Base-by-base conservation (phyloP, 139 green algal species). In the Pycnococcus provasolii region DNA sequence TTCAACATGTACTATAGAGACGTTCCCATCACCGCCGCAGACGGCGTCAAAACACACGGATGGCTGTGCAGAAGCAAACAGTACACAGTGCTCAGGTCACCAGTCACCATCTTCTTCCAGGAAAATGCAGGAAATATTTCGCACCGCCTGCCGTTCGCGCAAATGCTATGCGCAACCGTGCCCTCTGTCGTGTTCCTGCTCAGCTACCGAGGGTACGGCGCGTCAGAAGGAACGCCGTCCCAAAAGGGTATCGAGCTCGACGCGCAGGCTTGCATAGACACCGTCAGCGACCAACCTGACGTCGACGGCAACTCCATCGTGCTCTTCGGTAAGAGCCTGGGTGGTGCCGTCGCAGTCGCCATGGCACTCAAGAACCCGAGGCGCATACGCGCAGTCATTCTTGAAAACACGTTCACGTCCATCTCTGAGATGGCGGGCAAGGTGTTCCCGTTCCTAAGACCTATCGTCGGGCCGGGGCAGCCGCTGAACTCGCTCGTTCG, bases 401-500 rank as follows among this genome's bases (percentile, higher is more conserved):
- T 81, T 43, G 75, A 81, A 61, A 81, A 81, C 74, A 81, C 75
- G 13, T 81, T 81, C 70, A 81, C 75, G 5, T 81, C 73, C 13
- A 73, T 81, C 39, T 50, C 73, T 42, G 75, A 81, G 53, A 81
- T 81, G 75, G 75, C 75, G 39, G 66, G 64, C 1, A 44, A 62
- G 42, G 63, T 81, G 67, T 43, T 81, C 39, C 75, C 75, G 7
- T 61, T 75, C 26, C 72, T 84, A 51, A 39, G 58, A 9, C 47
- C 62, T 7, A 45, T 79, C 2, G 4, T 84, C 7, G 73, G 76
- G 4, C 54, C 43, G 4, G 57, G 77, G 41, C 79, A 76, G 57
- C 73, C 78, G 2, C 71, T 84, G 67, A 96, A 96, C 75, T 91
- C 78, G 39, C 73, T 96, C 48, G 77, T 96, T 8, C 82, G 86